Conservation (phyloP, 257 asterid species). For the Echium plantagineum region DNA sequence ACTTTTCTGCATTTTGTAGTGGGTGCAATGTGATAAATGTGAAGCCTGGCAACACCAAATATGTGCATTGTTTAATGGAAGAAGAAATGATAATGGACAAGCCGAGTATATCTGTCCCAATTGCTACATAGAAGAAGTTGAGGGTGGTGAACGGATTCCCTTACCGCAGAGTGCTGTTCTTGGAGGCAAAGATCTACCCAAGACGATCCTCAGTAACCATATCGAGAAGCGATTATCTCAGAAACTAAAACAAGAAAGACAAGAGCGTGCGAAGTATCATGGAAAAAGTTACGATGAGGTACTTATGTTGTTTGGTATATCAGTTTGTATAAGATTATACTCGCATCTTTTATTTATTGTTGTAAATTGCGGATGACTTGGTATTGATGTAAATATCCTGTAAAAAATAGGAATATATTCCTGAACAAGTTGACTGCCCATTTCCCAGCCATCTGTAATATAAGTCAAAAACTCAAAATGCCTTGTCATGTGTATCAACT, state of each 20-base stretch:
- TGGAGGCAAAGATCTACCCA: conserved; percentile 94
- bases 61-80: conserved; percentile 92
- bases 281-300: conserved; percentile 89
- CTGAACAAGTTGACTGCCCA: too few relatives aligned
- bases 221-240: conserved; percentile 65
- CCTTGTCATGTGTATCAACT: too few relatives aligned
- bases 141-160: conserved; percentile 89
- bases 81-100: conserved; percentile 94
- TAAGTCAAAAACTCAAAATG: too few relatives aligned
- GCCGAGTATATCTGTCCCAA: conserved; percentile 99
- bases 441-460: too few relatives aligned
- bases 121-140: conserved; percentile 81
- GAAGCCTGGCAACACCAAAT: conserved; percentile 99
- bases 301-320: conserved; percentile 17
- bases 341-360: too few relatives aligned
- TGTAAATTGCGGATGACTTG: too few relatives aligned
- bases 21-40: conserved; percentile 99
- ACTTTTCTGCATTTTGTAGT: conserved; percentile 41
- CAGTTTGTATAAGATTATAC: too few relatives aligned
- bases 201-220: conserved; percentile 83
- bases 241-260: conserved; percentile 75
- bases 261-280: conserved; percentile 66
- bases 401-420: too few relatives aligned
- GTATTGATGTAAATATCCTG: too few relatives aligned
- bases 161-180: conserved; percentile 92